These are phyloP conservation scores for Sarocladiaceae sp. DNA, from an alignment of 2,329 filamentous ascomycete species.

Conservation along the genomic window DNA sequence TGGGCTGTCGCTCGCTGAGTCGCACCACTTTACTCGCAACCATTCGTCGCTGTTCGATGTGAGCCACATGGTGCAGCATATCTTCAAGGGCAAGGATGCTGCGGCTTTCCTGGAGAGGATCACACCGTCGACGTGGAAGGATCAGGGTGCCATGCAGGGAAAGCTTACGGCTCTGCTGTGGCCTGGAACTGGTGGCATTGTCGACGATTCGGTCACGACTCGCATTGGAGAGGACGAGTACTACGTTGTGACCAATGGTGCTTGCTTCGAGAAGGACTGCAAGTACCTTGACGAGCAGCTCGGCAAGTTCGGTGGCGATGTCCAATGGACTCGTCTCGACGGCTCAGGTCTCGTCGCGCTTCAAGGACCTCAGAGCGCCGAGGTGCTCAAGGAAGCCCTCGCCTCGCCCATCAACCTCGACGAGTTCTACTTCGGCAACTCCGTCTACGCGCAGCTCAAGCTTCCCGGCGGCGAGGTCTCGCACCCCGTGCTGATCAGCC, in stretches of 20 bases:
- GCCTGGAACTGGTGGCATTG: conserved; percentile 78
- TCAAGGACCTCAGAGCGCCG: conserved; percentile 75
- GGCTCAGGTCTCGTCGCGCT: conserved; percentile 79
- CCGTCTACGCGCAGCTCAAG: conserved; percentile 60
- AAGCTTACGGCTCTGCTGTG: conserved; percentile 83
- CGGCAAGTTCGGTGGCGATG: conserved; percentile 46
- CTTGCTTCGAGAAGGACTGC: conserved; percentile 83
- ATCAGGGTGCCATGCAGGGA: conserved; percentile 63
- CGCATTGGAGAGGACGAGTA: conserved; percentile 69
- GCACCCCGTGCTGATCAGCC: conserved; percentile 60
- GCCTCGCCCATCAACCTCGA: conserved; percentile 52
- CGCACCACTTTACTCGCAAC: conserved; percentile 83
- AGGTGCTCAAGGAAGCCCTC: conserved; percentile 64
- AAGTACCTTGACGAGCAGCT: conserved; percentile 72
- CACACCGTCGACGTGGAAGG: conserved; percentile 69
- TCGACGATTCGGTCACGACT: conserved; percentile 91
- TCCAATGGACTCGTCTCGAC: conserved; percentile 66
- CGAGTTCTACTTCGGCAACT: conserved; percentile 77
- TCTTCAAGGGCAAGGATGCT: conserved; percentile 76
- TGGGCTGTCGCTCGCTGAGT: conserved; percentile 71
- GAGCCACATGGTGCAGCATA: conserved; percentile 92
- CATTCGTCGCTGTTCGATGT: conserved; percentile 94
- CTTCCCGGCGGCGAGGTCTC: conserved; percentile 46
- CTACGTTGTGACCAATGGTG: conserved; percentile 95
- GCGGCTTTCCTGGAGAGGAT: conserved; percentile 77